Percentiles rank a stretch among this genome's conserved stretches.
Conservation (phyloP, 2,329 filamentous ascomycete genomes). For the Seiridium cupressi region DNA sequence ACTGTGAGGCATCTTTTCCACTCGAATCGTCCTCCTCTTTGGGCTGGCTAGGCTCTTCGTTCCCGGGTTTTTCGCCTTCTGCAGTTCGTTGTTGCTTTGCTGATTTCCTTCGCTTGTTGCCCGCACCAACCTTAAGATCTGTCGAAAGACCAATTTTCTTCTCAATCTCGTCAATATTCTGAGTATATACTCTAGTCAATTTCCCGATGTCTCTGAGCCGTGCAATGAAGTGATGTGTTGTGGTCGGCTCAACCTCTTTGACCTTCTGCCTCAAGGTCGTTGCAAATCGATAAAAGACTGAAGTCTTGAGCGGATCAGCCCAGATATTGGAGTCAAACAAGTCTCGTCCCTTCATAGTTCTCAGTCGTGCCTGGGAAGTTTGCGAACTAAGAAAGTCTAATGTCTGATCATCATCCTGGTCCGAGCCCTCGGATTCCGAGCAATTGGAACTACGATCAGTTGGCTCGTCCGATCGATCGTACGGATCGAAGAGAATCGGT, state of each 20-base stretch:
- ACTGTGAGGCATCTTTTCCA: constrained; percentile 16
- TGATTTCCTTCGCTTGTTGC: constrained; percentile 52
- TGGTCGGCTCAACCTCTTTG: constrained; percentile 60
- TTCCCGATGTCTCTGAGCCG: constrained; percentile 66
- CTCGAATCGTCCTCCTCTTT: constrained; percentile 14
- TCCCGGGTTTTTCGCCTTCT: constrained; percentile 20
- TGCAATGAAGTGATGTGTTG: constrained; percentile 67
- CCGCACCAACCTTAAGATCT: constrained; percentile 59
- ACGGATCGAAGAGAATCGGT: constrained; percentile 50
- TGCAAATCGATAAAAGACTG: constrained; percentile 71
- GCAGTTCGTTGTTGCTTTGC: constrained; percentile 26
- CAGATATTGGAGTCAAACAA: constrained; percentile 71
- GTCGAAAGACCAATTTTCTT: constrained; percentile 67
- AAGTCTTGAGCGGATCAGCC: constrained; percentile 65
- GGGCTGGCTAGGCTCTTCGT: constrained; percentile 24
- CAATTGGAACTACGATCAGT: constrained; percentile 37
- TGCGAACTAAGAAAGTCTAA: constrained; percentile 40
- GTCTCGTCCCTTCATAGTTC: constrained; percentile 68
- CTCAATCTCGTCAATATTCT: constrained; percentile 74
- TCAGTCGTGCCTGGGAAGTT: constrained; percentile 38
- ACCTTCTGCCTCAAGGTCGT: constrained; percentile 66
- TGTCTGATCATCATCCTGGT: constrained; percentile 42
- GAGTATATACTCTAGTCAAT: constrained; percentile 70
- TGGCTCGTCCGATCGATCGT: constrained; percentile 31
- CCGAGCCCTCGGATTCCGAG: constrained; percentile 33